Percentiles rank a stretch among this genome's conserved stretches.
Conservation (phyloP, 306 rosid genomes). For the Quercus alba region DNA sequence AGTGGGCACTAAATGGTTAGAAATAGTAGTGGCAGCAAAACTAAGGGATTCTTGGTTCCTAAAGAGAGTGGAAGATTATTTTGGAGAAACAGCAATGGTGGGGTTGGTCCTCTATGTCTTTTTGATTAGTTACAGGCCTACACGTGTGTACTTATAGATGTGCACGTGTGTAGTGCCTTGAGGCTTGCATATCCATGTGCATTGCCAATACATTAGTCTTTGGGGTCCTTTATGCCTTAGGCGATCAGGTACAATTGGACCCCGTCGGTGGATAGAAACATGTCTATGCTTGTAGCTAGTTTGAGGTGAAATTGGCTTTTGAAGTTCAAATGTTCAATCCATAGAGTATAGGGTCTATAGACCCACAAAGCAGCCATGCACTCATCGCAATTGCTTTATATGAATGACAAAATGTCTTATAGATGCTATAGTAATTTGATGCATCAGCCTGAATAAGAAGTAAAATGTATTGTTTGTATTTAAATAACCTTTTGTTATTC, state of each 20-base stretch:
- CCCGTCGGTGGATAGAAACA: neutral
- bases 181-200: constrained; percentile 16
- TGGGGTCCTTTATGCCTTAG: neutral
- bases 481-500: no score
- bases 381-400: no score
- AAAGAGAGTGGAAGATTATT: neutral
- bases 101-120: neutral
- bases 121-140: neutral
- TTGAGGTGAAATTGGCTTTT: neutral
- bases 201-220: neutral
- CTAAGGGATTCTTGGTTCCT: neutral
- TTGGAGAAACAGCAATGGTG: neutral
- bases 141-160: neutral
- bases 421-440: no score
- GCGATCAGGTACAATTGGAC: neutral
- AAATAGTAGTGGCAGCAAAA: neutral
- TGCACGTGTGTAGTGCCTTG: constrained; percentile 13
- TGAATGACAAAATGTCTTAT: no score
- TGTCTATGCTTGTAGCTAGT: neutral
- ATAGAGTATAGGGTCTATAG: neutral
- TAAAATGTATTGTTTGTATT: no score
- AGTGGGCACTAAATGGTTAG: neutral
- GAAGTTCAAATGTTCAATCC: neutral
- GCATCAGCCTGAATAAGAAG: no score
- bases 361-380: neutral